Evolutionary conservation across 768 basidiomycete species (phyloP).

Genomic region (Rhodosporidiobolus odoratus): DNA sequence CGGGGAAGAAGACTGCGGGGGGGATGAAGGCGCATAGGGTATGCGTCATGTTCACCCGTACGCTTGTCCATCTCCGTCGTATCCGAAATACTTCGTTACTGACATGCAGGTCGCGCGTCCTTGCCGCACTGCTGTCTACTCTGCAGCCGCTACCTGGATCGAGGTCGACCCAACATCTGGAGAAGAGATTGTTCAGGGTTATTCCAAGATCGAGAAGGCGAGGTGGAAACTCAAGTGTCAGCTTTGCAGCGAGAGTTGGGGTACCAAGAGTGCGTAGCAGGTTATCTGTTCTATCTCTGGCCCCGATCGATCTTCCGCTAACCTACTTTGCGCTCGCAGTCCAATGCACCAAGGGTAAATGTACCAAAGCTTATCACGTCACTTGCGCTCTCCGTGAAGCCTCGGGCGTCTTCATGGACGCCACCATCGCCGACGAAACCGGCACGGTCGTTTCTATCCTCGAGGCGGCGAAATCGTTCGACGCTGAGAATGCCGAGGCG

Average conservation of each 20-base stretch:
- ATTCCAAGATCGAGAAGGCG: constrained; percentile 80
- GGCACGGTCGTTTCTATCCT: constrained; percentile 49
- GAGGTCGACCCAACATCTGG: constrained; percentile 56
- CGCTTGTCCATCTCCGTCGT: constrained; percentile 42
- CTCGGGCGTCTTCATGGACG: constrained; percentile 41
- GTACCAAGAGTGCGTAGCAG: constrained; percentile 40
- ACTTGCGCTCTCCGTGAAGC: constrained; percentile 69
- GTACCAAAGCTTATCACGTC: constrained; percentile 86
- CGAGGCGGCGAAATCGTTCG: constrained; percentile 56
- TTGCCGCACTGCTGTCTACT: constrained; percentile 72
- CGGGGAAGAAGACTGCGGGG: constrained; percentile 10
- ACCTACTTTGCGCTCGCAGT: constrained; percentile 48
- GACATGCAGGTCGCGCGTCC: no score
- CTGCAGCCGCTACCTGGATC: constrained; percentile 90
- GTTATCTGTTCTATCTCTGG: background rate
- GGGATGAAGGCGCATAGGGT: constrained; percentile 30
- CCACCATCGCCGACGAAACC: constrained; percentile 39
- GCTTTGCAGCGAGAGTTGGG: constrained; percentile 60
- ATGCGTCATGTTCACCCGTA: constrained; percentile 38
- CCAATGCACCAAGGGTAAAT: constrained; percentile 92
- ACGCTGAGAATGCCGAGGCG: background rate
- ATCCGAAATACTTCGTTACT: constrained; percentile 50
- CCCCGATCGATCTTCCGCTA: background rate
- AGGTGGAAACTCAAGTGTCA: constrained; percentile 96
- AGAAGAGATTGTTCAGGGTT: constrained; percentile 62